phyloP scores from a whole-genome alignment of 2,329 filamentous ascomycete species.

The Epichloe elymi region DNA sequence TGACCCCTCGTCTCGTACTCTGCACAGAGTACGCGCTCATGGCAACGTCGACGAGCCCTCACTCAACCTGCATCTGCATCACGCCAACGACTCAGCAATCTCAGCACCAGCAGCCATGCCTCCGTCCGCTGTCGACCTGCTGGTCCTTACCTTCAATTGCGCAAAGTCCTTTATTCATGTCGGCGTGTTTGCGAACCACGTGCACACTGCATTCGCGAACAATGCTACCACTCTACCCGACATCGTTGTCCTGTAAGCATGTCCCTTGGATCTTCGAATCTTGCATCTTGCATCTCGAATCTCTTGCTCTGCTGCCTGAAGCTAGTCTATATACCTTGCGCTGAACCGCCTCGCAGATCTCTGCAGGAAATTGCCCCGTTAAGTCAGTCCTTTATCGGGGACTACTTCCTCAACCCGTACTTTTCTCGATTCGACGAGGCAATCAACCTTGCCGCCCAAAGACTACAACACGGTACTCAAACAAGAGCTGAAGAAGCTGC shows the following conservation, averaged over 20 bases:
- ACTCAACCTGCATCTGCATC: not conserved
- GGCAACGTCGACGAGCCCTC: constrained; percentile 3
- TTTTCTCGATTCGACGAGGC: constrained; percentile 58
- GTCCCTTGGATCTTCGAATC: not conserved
- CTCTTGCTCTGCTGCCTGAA: not conserved
- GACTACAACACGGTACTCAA: constrained; percentile 14
- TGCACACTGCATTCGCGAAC: constrained; percentile 46
- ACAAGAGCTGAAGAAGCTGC: not conserved
- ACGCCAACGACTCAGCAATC: not conserved
- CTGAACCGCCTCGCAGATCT: constrained; percentile 34
- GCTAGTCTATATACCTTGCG: not conserved
- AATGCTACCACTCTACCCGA: constrained; percentile 36
- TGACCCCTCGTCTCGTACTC: not conserved
- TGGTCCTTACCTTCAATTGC: constrained; percentile 85
- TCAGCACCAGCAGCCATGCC: constrained; percentile 15
- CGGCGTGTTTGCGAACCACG: constrained; percentile 55
- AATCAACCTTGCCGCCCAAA: constrained; percentile 52
- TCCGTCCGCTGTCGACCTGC: constrained; percentile 47
- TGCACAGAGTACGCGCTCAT: not conserved
- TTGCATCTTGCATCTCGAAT: not conserved
- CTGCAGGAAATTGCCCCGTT: constrained; percentile 87
- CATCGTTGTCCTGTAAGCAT: constrained; percentile 40
- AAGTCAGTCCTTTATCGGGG: constrained; percentile 72
- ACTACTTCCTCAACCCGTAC: constrained; percentile 65
- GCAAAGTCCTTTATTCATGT: constrained; percentile 58